These are phyloP conservation scores for Aphanomyces euteiches DNA, from an alignment of 352 stramenopile species.

Conservation along the genomic window DNA sequence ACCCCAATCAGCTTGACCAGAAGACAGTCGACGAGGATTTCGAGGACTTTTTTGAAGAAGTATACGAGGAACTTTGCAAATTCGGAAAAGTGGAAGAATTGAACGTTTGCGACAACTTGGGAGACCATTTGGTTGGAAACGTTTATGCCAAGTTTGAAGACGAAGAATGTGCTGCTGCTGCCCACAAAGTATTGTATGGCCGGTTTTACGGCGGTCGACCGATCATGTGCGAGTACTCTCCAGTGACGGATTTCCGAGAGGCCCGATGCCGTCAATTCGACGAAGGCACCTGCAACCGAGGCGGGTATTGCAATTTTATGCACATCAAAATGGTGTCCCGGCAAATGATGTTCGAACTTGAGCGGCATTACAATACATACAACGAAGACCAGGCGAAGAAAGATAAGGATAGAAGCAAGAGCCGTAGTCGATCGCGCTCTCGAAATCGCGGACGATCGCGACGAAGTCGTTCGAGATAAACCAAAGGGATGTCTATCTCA, in stretches of 20 bases:
- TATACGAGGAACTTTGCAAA: constrained; percentile 98
- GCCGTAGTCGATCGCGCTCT: constrained; percentile 36
- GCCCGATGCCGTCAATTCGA: constrained; percentile 98
- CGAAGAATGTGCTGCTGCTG: constrained; percentile 96
- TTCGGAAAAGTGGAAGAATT: constrained; percentile 98
- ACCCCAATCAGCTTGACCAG: constrained; percentile 79
- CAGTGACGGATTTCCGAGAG: constrained; percentile 98
- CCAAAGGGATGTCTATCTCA: neutral
- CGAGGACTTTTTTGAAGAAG: constrained; percentile 95
- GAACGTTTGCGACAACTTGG: constrained; percentile 99
- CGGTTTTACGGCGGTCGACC: constrained; percentile 96
- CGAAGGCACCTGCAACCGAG: constrained; percentile 95
- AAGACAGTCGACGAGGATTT: constrained; percentile 94
- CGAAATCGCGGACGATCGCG: constrained; percentile 14
- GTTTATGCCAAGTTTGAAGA: constrained; percentile 99
- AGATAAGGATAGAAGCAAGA: constrained; percentile 42
- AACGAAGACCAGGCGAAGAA: constrained; percentile 16
- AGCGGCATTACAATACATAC: constrained; percentile 73
- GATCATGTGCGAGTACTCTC: constrained; percentile 97
- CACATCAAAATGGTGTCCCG: constrained; percentile 92
- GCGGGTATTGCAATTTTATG: constrained; percentile 99
- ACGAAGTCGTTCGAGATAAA: constrained; percentile 21
- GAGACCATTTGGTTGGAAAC: constrained; percentile 99
- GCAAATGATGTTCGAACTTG: constrained; percentile 79
- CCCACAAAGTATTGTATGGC: constrained; percentile 94